Evolutionary conservation across 768 basidiomycete genomes (phyloP).

Genomic region (Amyloporia xantha): DNA sequence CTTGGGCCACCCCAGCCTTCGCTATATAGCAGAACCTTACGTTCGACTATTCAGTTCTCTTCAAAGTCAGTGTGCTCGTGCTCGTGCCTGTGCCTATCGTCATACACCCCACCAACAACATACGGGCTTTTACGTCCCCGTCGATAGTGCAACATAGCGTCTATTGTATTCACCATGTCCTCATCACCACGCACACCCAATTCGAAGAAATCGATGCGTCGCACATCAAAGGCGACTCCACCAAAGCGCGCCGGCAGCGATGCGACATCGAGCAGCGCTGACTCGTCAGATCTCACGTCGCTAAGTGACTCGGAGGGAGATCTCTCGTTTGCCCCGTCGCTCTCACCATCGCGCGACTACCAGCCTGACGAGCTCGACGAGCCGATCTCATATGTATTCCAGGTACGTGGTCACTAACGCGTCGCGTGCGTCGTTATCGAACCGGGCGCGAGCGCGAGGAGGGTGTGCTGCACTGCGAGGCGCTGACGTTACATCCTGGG

Average conservation of each 20-base stretch:
- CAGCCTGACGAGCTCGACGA: constrained; percentile 9
- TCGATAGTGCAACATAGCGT: too few species aligned
- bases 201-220: not conserved
- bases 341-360: constrained; percentile 3
- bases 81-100: too few species aligned
- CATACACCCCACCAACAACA: too few species aligned
- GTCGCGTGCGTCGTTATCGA: not conserved
- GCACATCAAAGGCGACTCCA: not conserved
- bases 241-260: not conserved
- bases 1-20: too few species aligned
- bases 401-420: not conserved
- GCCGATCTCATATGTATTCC: constrained; percentile 1
- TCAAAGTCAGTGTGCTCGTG: too few species aligned
- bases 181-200: not conserved
- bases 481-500: constrained; percentile 13
- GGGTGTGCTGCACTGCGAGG: not conserved
- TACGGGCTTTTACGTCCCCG: too few species aligned
- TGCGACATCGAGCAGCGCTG: constrained; percentile 6
- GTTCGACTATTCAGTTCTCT: too few species aligned
- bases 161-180: not conserved
- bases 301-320: not conserved
- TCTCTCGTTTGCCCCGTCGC: not conserved
- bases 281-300: constrained; percentile 2
- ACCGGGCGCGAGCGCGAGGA: too few species aligned
- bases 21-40: too few species aligned